Conservation (phyloP, 352 stramenopile species). For the Phytophthora colocasiae region DNA sequence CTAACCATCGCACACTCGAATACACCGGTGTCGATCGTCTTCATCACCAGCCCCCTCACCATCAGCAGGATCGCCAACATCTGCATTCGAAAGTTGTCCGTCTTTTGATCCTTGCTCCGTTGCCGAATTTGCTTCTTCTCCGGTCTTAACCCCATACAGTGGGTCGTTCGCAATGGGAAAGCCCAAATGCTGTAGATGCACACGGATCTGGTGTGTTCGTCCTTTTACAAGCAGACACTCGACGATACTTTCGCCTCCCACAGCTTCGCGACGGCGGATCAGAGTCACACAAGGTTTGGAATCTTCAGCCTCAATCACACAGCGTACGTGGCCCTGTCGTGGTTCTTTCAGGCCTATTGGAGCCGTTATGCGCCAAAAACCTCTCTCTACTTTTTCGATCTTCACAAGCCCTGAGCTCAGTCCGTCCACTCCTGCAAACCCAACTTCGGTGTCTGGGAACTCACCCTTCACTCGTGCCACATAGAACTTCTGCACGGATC, state of each 20-base stretch:
- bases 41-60: not conserved
- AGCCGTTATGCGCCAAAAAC: constrained; percentile 51
- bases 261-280: constrained; percentile 38
- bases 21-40: constrained; percentile 26
- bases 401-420: constrained; percentile 25
- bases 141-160: constrained; percentile 79
- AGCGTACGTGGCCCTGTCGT: constrained; percentile 31
- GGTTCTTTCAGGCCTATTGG: constrained; percentile 43
- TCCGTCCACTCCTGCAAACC: constrained; percentile 18
- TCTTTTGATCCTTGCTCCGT: not conserved
- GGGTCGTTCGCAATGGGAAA: constrained; percentile 95
- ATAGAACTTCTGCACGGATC: constrained; percentile 61
- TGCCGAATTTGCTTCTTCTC: not conserved
- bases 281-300: constrained; percentile 55
- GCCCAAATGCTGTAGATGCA: constrained; percentile 91
- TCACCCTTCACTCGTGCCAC: constrained; percentile 45
- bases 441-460: constrained; percentile 40
- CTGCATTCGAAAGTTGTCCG: not conserved
- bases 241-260: constrained; percentile 71
- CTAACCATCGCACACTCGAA: constrained; percentile 33
- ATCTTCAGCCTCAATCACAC: constrained; percentile 31
- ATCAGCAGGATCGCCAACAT: no score
- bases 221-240: constrained; percentile 92
- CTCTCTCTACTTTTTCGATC: constrained; percentile 10
- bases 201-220: constrained; percentile 95